phyloP scores from a whole-genome alignment of 2,329 filamentous ascomycete species.

The Trichoderma semiorbis region DNA sequence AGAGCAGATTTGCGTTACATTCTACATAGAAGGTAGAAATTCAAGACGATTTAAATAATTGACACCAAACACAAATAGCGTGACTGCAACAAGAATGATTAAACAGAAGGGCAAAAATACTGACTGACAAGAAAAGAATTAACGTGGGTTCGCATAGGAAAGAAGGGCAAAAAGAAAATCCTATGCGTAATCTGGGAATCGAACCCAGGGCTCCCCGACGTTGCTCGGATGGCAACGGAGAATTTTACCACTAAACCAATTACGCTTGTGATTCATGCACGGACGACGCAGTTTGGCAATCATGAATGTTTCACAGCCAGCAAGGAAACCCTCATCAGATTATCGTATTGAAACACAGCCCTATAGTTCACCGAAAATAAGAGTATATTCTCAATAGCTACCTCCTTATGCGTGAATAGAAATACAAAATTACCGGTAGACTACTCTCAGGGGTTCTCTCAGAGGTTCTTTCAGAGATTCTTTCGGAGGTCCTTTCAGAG shows the following conservation, averaged over 20 bases:
- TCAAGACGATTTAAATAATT: background rate
- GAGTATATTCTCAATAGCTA: too few species aligned
- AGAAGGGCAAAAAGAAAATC: background rate
- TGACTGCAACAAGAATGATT: background rate
- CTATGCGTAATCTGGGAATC: conserved; percentile 33
- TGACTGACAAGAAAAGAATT: background rate
- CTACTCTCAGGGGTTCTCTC: too few species aligned
- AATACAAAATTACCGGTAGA: too few species aligned
- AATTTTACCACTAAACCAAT: conserved; percentile 30
- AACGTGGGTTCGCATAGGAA: background rate
- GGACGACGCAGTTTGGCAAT: accelerated
- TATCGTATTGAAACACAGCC: background rate
- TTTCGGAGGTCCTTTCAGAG: too few species aligned
- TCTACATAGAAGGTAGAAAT: conserved; percentile 5
- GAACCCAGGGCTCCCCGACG: conserved; percentile 34
- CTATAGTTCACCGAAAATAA: background rate
- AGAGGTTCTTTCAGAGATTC: too few species aligned
- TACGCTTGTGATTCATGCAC: conserved; percentile 16
- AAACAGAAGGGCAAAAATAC: background rate
- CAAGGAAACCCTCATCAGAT: background rate
- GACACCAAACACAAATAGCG: background rate
- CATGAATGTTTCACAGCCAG: background rate
- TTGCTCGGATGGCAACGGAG: conserved; percentile 30
- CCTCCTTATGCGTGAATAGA: too few species aligned
- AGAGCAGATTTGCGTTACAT: background rate